Evolutionary conservation across 495 filamentous ascomycete genomes (phyloP).

Genomic region (Letharia lupina): DNA sequence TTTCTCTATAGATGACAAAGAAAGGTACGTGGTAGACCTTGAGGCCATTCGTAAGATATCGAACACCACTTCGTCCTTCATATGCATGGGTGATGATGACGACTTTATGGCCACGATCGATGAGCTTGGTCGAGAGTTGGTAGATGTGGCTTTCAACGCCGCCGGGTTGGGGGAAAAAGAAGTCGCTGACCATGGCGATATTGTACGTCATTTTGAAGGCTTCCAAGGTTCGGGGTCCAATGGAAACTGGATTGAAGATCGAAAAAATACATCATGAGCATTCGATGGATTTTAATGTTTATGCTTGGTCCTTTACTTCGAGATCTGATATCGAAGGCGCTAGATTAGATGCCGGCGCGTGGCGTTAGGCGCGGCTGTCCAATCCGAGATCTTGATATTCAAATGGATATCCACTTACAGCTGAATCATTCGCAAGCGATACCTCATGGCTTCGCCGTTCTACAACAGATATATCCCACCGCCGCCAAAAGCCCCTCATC

Average conservation of each 20-base stretch:
- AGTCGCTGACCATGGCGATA: constrained; percentile 95
- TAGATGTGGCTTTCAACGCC: constrained; percentile 98
- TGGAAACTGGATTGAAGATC: neutral
- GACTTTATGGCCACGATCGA: constrained; percentile 95
- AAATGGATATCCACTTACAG: neutral
- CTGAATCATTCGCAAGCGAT: neutral
- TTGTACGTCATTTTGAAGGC: constrained; percentile 53
- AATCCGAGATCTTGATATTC: neutral
- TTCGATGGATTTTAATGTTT: too few species aligned
- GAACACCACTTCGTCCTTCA: constrained; percentile 79
- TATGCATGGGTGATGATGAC: constrained; percentile 98
- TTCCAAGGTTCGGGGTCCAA: neutral
- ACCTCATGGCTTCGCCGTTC: constrained; percentile 34
- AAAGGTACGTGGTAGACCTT: constrained; percentile 98
- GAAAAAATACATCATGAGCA: neutral
- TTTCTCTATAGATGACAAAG: constrained; percentile 85
- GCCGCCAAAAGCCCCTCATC: neutral
- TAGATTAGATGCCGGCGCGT: neutral
- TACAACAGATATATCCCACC: constrained; percentile 46
- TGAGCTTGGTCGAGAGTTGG: constrained; percentile 89
- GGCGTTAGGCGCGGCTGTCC: constrained; percentile 2
- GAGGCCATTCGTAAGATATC: constrained; percentile 93
- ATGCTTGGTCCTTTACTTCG: too few species aligned
- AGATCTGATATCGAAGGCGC: neutral
- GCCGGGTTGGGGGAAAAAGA: constrained; percentile 95